phyloP scores from a whole-genome alignment of 1,139 yeast species.

The Yamadazyma conglobata region DNA sequence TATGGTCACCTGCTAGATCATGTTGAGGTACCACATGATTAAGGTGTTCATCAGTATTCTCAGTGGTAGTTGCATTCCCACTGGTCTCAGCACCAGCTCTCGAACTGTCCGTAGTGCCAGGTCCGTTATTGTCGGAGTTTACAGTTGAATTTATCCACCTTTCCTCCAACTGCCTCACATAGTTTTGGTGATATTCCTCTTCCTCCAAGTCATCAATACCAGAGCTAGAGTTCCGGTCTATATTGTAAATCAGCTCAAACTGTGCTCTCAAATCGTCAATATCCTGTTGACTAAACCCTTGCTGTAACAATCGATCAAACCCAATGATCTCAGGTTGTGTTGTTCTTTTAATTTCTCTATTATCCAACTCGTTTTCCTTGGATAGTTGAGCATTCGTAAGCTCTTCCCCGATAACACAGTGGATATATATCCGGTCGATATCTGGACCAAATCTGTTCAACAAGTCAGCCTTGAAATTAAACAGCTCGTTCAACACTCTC shows the following conservation, averaged over 20 bases:
- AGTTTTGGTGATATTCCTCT: conserved; percentile 34
- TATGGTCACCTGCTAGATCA: conserved; percentile 36
- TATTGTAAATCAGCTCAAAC: conserved; percentile 58
- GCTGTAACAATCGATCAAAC: conserved; percentile 75
- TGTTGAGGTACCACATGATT: conserved; percentile 21
- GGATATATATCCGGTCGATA: conserved; percentile 50
- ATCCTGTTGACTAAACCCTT: conserved; percentile 81
- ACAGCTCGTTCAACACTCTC: conserved; percentile 57
- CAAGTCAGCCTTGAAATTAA: conserved; percentile 53
- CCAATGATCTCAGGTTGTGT: conserved; percentile 76
- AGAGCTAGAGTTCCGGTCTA: conserved; percentile 13
- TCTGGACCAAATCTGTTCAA: conserved; percentile 15
- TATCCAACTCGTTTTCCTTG: conserved; percentile 61
- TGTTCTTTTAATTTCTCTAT: conserved; percentile 40
- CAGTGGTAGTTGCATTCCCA: conserved; percentile 6
- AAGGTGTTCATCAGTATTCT: conserved; percentile 10
- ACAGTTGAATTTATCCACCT: conserved; percentile 88
- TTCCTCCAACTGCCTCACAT: conserved; percentile 69
- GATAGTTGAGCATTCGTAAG: conserved; percentile 56
- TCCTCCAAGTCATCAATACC: conserved; percentile 42
- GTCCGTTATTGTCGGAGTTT: conserved; percentile 9
- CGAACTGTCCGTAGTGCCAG: conserved; percentile 3
- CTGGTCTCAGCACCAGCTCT: conserved; percentile 3
- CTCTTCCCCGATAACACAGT: conserved; percentile 78
- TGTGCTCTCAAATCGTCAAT: conserved; percentile 69